Percentiles rank a stretch among this genome's conserved stretches.
These are phyloP conservation scores for Nigrospora sphaerica DNA, from an alignment of 2,329 filamentous ascomycete species.

Conservation along the genomic window DNA sequence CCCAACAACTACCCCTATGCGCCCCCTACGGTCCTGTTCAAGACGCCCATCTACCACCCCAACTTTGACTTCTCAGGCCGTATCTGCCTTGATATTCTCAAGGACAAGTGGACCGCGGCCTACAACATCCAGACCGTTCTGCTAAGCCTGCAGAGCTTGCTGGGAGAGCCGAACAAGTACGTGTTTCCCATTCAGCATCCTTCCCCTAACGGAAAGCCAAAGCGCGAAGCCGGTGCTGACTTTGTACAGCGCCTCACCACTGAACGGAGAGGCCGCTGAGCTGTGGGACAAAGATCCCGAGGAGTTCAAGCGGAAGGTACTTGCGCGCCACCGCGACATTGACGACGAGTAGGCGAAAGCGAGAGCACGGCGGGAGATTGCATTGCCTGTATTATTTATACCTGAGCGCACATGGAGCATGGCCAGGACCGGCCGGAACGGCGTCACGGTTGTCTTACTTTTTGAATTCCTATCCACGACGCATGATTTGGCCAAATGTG, in stretches of 20 bases:
- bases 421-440: too few relatives aligned
- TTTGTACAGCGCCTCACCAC: conserved; percentile 66
- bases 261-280: conserved; percentile 94
- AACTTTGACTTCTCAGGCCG: conserved; percentile 96
- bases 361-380: too few relatives aligned
- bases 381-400: too few relatives aligned
- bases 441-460: too few relatives aligned
- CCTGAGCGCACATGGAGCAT: too few relatives aligned
- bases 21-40: conserved; percentile 88
- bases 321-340: conserved; percentile 54
- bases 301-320: conserved; percentile 77
- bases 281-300: conserved; percentile 85
- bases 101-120: conserved; percentile 98
- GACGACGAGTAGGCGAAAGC: conserved; percentile 48
- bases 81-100: conserved; percentile 96
- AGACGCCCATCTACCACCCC: conserved; percentile 97
- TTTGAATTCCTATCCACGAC: too few relatives aligned
- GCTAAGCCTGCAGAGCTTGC: conserved; percentile 85
- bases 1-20: conserved; percentile 89
- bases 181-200: conserved; percentile 22
- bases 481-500: too few relatives aligned
- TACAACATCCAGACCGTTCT: conserved; percentile 95
- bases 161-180: conserved; percentile 98
- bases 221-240: not conserved
- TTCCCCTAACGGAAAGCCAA: too few relatives aligned